These are phyloP conservation scores for Beta corolliflora DNA, from an alignment of 179 eudicot genomes.

Conservation along the genomic window DNA sequence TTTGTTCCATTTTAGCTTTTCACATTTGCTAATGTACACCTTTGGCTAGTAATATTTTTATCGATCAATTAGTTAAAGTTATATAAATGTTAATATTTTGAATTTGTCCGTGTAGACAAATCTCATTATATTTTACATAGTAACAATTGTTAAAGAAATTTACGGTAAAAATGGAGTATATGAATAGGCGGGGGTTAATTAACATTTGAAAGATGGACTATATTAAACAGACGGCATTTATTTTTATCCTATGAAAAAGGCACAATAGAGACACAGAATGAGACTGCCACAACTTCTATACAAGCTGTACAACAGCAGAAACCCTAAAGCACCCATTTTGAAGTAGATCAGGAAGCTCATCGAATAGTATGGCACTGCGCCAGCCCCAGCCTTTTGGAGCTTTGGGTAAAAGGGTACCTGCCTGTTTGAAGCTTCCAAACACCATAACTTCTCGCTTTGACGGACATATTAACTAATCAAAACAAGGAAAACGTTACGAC, in stretches of 20 bases:
- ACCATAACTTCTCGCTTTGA: slow-evolving; percentile 99
- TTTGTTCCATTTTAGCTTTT: too few relatives aligned
- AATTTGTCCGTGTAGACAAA: too few relatives aligned
- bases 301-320: slow-evolving; percentile 93
- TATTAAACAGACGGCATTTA: not conserved
- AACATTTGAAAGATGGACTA: not conserved
- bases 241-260: not conserved
- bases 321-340: slow-evolving; percentile 86
- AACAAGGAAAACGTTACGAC: not conserved
- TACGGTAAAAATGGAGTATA: too few relatives aligned
- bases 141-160: too few relatives aligned
- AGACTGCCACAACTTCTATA: slow-evolving; percentile 19
- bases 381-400: slow-evolving; percentile 99
- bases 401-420: slow-evolving; percentile 94
- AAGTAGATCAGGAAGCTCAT: slow-evolving; percentile 86
- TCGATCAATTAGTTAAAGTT: too few relatives aligned
- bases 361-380: slow-evolving; percentile 91
- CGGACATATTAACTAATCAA: slow-evolving; percentile 79
- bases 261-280: not conserved
- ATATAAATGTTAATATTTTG: too few relatives aligned
- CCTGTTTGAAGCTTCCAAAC: slow-evolving; percentile 90
- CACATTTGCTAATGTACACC: too few relatives aligned
- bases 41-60: too few relatives aligned
- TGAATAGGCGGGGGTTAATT: too few relatives aligned
- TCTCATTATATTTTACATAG: too few relatives aligned